Percentiles rank a stretch among this genome's conserved stretches.
Conservation (phyloP, 139 green algal species). For the Marvania coccoides region DNA sequence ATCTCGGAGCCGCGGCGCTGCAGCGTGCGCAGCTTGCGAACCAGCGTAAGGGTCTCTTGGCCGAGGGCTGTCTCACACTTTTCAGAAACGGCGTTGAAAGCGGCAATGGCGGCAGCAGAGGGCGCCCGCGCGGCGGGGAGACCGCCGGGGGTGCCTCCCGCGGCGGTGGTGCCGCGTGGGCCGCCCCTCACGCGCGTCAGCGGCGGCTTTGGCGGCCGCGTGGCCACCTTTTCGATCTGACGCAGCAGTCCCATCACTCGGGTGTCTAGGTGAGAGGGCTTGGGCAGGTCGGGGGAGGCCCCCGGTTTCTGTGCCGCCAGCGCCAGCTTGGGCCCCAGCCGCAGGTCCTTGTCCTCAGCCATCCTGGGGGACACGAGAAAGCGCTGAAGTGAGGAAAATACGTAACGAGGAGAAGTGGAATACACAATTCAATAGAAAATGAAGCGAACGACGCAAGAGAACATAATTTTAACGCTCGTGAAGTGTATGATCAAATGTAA, state of each 20-base stretch:
- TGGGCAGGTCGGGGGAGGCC: conserved; percentile 28
- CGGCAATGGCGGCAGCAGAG: neutral
- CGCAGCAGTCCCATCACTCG: conserved; percentile 68
- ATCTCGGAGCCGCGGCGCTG: conserved; percentile 19
- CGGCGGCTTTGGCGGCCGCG: neutral
- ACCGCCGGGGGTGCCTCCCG: neutral
- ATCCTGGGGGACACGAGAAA: conserved; percentile 37
- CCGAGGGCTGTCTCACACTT: conserved; percentile 17
- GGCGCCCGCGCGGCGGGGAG: neutral
- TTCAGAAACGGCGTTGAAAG: neutral
- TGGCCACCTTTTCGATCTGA: conserved; percentile 49
- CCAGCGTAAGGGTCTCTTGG: conserved; percentile 15
- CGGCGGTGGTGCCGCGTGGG: neutral
- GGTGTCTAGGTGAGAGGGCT: conserved; percentile 75
- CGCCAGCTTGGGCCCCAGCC: conserved; percentile 63
- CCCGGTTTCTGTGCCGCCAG: conserved; percentile 14
- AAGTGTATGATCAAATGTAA: no score
- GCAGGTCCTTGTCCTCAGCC: conserved; percentile 51
- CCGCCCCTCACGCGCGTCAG: neutral
- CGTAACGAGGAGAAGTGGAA: neutral
- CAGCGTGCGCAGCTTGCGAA: conserved; percentile 52
- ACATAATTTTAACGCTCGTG: no score
- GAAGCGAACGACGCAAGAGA: neutral
- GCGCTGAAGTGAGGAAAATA: neutral
- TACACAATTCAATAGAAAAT: neutral